phyloP scores from a whole-genome alignment of 164 flowering plant genomes.

The Vitis cinerea region DNA sequence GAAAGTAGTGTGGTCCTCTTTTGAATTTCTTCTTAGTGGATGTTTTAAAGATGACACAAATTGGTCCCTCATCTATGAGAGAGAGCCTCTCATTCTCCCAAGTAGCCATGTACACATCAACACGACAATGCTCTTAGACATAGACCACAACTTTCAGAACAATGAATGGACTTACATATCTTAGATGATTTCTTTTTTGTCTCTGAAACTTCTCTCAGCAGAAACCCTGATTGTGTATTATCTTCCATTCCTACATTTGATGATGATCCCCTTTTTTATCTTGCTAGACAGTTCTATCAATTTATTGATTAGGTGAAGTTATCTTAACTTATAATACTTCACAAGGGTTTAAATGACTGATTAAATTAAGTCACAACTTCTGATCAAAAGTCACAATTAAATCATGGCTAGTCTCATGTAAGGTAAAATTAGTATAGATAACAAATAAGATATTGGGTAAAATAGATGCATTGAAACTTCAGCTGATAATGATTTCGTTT shows the following conservation, averaged over 20 bases:
- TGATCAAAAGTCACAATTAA: no score
- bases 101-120: conserved; percentile 19
- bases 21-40: conserved; percentile 4
- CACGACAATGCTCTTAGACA: conserved; percentile 14
- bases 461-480: neutral
- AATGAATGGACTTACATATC: neutral
- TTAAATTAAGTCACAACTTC: no score
- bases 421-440: neutral
- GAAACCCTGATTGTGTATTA: conserved; percentile 1
- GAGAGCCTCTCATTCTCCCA: conserved; percentile 1
- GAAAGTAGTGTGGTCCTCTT: conserved; percentile 35
- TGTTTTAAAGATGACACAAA: conserved; percentile 9
- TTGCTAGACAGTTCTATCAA: no score
- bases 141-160: conserved; percentile 25
- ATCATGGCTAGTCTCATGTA: neutral
- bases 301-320: no score
- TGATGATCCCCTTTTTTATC: neutral
- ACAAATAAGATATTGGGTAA: no score
- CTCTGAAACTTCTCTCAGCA: neutral
- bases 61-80: conserved; percentile 37
- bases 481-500: neutral
- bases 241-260: neutral
- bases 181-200: conserved; percentile 1
- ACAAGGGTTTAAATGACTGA: no score
- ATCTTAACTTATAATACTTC: no score